Evolutionary conservation across 2,329 filamentous ascomycete genomes (phyloP).

Genomic region (Fusarium neocosmosporiellum): DNA sequence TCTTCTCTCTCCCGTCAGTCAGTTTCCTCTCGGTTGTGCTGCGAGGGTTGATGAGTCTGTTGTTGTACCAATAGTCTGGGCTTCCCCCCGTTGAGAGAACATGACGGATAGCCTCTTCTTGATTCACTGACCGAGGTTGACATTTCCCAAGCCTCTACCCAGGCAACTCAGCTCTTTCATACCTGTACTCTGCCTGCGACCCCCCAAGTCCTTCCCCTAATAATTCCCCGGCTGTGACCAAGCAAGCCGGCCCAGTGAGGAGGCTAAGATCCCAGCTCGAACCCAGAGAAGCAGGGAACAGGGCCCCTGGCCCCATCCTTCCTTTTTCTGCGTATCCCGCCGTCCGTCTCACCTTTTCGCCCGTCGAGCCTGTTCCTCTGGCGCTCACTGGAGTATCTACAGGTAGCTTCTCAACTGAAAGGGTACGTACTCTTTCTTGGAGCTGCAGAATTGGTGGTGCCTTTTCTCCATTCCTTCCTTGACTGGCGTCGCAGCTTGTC

Average conservation of each 20-base stretch:
- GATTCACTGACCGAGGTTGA: background rate
- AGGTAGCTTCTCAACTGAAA: conserved; percentile 30
- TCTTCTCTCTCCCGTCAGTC: conserved; percentile 1
- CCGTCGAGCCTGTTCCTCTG: conserved; percentile 12
- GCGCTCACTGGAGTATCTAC: conserved; percentile 9
- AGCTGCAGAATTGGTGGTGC: conserved; percentile 9
- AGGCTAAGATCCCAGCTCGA: conserved; percentile 19
- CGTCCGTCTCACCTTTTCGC: conserved; percentile 37
- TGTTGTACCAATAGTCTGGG: conserved; percentile 2
- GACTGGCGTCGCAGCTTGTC: conserved; percentile 41
- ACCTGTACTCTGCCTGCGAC: background rate
- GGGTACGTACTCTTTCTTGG: conserved; percentile 19
- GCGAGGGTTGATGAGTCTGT: background rate
- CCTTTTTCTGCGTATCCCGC: conserved; percentile 19
- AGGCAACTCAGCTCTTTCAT: background rate
- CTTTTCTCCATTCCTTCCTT: conserved; percentile 32
- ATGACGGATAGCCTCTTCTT: background rate
- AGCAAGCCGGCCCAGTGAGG: conserved; percentile 24
- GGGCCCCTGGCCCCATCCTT: conserved; percentile 12
- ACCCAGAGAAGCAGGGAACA: conserved; percentile 22
- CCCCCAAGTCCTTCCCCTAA: conserved; percentile 8
- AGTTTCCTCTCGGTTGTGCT: background rate
- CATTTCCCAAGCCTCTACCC: too few species aligned
- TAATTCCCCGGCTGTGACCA: conserved; percentile 21
- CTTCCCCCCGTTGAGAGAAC: background rate